Evolutionary conservation across 2,329 filamentous ascomycete genomes (phyloP).

Genomic region (Keithomyces neogunnii): DNA sequence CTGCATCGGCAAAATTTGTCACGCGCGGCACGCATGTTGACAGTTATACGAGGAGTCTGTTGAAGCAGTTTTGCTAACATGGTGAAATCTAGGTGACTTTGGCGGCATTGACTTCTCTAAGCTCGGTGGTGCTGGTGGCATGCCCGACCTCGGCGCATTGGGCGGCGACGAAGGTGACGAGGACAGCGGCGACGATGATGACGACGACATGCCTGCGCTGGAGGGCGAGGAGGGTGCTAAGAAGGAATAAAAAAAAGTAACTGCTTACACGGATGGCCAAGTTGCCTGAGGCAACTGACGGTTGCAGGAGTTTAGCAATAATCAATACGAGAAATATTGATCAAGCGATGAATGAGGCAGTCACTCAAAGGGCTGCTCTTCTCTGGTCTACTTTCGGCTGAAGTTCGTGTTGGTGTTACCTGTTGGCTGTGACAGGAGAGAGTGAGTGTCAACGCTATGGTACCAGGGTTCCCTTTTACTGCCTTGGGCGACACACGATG

Average conservation of each 20-base stretch:
- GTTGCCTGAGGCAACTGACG: not conserved
- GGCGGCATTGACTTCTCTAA: constrained; percentile 92
- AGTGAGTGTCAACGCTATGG: too few relatives aligned
- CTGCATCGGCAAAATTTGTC: not conserved
- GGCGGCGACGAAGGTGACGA: constrained; percentile 33
- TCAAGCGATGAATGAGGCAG: not conserved
- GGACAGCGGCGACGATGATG: constrained; percentile 52
- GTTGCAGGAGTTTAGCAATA: not conserved
- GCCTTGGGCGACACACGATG: not conserved
- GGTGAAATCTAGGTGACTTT: constrained; percentile 55
- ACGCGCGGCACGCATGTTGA: not conserved
- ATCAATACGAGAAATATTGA: not conserved
- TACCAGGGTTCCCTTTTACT: too few relatives aligned
- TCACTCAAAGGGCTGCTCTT: not conserved
- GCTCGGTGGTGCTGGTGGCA: constrained; percentile 50
- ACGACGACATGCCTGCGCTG: constrained; percentile 80
- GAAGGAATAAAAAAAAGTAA: constrained; percentile 24
- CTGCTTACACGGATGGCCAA: not conserved
- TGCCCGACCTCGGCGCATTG: constrained; percentile 31
- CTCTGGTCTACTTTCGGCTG: not conserved
- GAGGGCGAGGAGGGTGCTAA: constrained; percentile 39
- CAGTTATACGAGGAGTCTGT: not conserved
- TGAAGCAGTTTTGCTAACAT: not conserved
- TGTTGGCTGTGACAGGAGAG: too few relatives aligned
- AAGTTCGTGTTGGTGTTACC: not conserved